Percentiles rank a stretch among this genome's conserved stretches.
These are phyloP conservation scores for Rhodotorula glutinis DNA, from an alignment of 1,284 basidiomycete genomes.

Conservation along the genomic window DNA sequence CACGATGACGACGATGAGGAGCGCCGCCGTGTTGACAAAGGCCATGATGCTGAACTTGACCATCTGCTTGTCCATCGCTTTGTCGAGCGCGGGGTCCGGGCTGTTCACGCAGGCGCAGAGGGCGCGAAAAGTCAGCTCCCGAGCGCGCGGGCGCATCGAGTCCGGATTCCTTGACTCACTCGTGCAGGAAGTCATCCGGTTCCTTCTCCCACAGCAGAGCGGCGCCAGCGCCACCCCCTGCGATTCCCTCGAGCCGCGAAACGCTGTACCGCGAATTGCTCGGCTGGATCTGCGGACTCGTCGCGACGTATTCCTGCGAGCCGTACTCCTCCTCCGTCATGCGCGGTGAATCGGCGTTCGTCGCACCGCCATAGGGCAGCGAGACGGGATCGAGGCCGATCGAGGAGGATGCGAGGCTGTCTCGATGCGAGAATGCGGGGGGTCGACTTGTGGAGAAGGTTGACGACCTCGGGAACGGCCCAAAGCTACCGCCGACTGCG, in stretches of 20 bases:
- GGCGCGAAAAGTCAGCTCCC: neutral
- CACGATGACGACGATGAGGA: constrained; percentile 37
- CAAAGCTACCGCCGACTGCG: constrained; percentile 33
- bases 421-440: constrained; percentile 27
- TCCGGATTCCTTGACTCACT: constrained; percentile 6
- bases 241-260: constrained; percentile 20
- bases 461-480: constrained; percentile 35
- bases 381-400: constrained; percentile 30
- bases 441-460: constrained; percentile 26
- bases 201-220: constrained; percentile 42
- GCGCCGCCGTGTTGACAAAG: constrained; percentile 30
- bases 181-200: constrained; percentile 41
- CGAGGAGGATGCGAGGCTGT: constrained; percentile 34
- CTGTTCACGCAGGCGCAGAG: neutral
- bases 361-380: constrained; percentile 3
- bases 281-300: neutral
- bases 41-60: constrained; percentile 21
- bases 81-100: constrained; percentile 37
- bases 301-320: neutral
- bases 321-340: constrained; percentile 25
- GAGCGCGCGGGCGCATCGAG: too few relatives aligned
- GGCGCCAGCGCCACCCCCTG: constrained; percentile 17
- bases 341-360: constrained; percentile 6
- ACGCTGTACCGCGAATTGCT: constrained; percentile 26
- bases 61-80: constrained; percentile 35